These are phyloP conservation scores for Mycothermus thermophilus DNA, from an alignment of 495 filamentous ascomycete species.

Conservation along the genomic window DNA sequence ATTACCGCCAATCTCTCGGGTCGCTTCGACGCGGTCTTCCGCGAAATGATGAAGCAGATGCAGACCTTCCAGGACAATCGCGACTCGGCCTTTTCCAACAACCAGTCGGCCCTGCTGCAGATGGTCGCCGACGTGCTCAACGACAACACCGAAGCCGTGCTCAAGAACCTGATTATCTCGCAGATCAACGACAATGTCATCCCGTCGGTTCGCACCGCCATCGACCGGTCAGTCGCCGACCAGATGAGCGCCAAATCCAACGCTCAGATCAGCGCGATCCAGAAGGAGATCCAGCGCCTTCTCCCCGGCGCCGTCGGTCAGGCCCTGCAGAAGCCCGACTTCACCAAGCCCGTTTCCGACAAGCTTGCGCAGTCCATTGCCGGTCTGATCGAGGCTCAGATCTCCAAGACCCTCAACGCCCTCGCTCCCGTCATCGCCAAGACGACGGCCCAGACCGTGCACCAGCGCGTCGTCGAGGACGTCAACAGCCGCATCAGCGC, in stretches of 20 bases:
- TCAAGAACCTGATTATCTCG: constrained; percentile 52
- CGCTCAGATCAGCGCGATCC: constrained; percentile 39
- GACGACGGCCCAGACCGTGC: constrained; percentile 41
- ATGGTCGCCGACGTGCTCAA: constrained; percentile 78
- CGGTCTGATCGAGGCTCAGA: constrained; percentile 50
- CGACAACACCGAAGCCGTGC: constrained; percentile 74
- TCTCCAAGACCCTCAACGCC: constrained; percentile 46
- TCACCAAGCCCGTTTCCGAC: constrained; percentile 58
- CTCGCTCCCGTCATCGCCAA: constrained; percentile 54
- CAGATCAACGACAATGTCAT: constrained; percentile 54
- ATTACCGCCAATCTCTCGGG: constrained; percentile 30
- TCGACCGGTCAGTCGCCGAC: constrained; percentile 33
- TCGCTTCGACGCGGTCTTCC: constrained; percentile 29
- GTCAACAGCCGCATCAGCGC: constrained; percentile 23
- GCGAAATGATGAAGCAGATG: constrained; percentile 29
- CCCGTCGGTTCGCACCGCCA: constrained; percentile 33
- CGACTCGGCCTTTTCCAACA: constrained; percentile 19
- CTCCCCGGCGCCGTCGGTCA: constrained; percentile 29
- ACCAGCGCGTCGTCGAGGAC: constrained; percentile 30
- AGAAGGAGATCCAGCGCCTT: constrained; percentile 45
- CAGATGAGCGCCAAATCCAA: constrained; percentile 30
- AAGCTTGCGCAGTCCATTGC: constrained; percentile 50
- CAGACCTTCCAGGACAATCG: constrained; percentile 18
- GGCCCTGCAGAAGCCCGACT: constrained; percentile 54
- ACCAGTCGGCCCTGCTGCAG: constrained; percentile 48